Percentiles rank a stretch among this genome's conserved stretches.
Conservation (phyloP, 805 yeast species). For the Starmerella etchellsii region DNA sequence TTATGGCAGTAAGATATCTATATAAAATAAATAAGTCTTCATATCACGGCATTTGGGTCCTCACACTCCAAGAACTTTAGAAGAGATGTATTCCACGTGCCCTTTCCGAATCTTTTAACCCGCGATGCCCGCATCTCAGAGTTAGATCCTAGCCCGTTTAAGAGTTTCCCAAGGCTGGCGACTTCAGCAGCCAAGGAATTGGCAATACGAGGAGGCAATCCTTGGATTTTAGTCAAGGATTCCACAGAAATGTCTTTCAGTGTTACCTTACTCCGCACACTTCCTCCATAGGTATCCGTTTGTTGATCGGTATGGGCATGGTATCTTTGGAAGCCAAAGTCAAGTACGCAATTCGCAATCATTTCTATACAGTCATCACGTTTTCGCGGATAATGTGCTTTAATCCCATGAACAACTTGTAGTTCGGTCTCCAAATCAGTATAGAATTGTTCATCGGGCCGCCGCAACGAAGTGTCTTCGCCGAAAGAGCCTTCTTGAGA, state of each 20-base stretch:
- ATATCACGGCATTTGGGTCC: slow-evolving; percentile 7
- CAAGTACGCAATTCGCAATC: slow-evolving; percentile 14
- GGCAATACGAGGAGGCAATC: slow-evolving; percentile 17
- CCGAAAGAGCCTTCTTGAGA: not conserved
- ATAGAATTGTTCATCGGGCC: slow-evolving; percentile 9
- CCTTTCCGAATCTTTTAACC: slow-evolving; percentile 10
- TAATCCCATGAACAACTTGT: slow-evolving; percentile 9
- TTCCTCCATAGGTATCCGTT: slow-evolving; percentile 6
- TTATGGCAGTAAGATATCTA: not conserved
- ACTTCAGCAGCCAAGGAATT: slow-evolving; percentile 7
- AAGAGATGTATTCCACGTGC: slow-evolving; percentile 13
- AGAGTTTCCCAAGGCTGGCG: slow-evolving; percentile 6
- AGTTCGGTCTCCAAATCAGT: slow-evolving; percentile 12
- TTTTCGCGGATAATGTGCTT: slow-evolving; percentile 11
- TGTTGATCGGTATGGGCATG: slow-evolving; percentile 2
- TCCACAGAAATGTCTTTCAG: slow-evolving; percentile 10
- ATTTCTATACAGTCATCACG: slow-evolving; percentile 10
- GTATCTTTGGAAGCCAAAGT: slow-evolving; percentile 13
- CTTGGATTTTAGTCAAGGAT: slow-evolving; percentile 11
- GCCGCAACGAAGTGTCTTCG: not conserved
- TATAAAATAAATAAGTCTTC: not conserved
- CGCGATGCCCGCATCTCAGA: slow-evolving; percentile 7
- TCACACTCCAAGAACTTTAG: slow-evolving; percentile 5
- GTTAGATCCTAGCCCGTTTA: slow-evolving; percentile 2
- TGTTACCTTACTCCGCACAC: slow-evolving; percentile 7